Evolutionary conservation across 176 grass and related monocot genomes (phyloP).

Genomic region (Luzula sylvatica): DNA sequence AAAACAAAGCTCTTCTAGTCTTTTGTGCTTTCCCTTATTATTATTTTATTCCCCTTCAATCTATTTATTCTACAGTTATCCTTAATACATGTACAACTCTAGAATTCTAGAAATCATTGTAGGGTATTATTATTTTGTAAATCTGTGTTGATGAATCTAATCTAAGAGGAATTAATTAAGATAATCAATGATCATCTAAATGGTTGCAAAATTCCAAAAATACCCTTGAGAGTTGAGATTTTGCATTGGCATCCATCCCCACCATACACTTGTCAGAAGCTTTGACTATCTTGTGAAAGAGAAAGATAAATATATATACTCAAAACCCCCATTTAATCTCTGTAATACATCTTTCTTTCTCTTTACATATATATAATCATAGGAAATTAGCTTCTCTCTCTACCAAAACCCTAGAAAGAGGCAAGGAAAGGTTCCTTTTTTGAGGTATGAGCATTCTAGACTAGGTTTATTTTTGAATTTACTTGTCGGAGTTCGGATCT

Average conservation of each 20-base stretch:
- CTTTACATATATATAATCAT: neutral
- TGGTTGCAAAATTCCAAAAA: no score
- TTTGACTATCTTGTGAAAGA: conserved; percentile 11
- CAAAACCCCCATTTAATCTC: neutral
- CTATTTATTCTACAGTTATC: no score
- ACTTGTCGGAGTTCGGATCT: neutral
- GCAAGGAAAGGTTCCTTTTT: neutral
- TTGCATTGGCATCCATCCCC: neutral
- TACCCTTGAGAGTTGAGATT: conserved; percentile 16
- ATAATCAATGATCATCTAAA: no score
- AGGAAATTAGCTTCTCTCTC: neutral
- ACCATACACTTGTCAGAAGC: conserved; percentile 1
- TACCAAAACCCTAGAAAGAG: conserved; percentile 9
- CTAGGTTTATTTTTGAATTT: neutral
- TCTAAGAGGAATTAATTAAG: no score
- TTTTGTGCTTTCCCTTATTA: no score
- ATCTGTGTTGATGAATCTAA: no score
- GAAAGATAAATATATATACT: no score
- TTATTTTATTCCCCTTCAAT: no score
- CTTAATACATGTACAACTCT: no score
- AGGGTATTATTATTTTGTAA: no score
- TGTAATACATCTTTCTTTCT: conserved; percentile 2
- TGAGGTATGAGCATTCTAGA: neutral
- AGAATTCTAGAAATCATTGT: no score
- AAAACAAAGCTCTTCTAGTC: no score